Percentiles rank a stretch among this genome's conserved stretches.
phyloP scores from a whole-genome alignment of 2,329 filamentous ascomycete species.

The Nigrospora osmanthi region DNA sequence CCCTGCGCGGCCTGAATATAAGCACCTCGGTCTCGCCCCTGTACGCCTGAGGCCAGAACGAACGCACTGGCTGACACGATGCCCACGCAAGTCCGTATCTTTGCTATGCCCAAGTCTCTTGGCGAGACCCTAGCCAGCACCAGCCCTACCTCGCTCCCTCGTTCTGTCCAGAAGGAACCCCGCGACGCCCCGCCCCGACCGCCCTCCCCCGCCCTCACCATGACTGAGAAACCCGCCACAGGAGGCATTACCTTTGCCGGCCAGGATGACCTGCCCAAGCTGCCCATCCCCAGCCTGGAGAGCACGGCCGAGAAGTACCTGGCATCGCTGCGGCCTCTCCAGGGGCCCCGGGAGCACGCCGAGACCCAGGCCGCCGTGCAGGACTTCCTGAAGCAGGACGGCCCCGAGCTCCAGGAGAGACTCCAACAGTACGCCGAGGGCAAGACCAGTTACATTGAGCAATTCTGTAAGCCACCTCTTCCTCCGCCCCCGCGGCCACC shows the following conservation, averaged over 20 bases:
- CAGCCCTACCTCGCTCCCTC: constrained; percentile 27
- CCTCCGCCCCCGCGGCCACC: not conserved
- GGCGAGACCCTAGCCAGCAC: constrained; percentile 56
- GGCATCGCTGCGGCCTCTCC: constrained; percentile 70
- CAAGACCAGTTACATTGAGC: constrained; percentile 94
- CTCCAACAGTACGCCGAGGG: constrained; percentile 84
- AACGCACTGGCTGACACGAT: constrained; percentile 40
- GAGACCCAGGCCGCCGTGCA: constrained; percentile 74
- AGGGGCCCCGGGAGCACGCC: constrained; percentile 70
- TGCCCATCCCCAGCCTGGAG: constrained; percentile 87
- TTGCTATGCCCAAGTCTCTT: constrained; percentile 64
- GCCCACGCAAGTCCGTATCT: constrained; percentile 61
- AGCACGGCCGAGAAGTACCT: constrained; percentile 73
- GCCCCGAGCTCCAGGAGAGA: constrained; percentile 78
- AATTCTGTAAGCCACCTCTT: constrained; percentile 80
- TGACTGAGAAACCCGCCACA: constrained; percentile 41
- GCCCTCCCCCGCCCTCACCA: constrained; percentile 20
- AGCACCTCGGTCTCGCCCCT: constrained; percentile 70
- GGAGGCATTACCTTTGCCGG: constrained; percentile 81
- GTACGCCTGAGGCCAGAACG: constrained; percentile 49
- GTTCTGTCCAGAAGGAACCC: constrained; percentile 26
- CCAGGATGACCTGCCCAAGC: constrained; percentile 81
- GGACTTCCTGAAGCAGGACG: constrained; percentile 76
- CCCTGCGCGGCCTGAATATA: constrained; percentile 77
- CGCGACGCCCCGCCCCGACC: constrained; percentile 16